Evolutionary conservation across 495 filamentous ascomycete genomes (phyloP).

Genomic region (Penicillium daleae): DNA sequence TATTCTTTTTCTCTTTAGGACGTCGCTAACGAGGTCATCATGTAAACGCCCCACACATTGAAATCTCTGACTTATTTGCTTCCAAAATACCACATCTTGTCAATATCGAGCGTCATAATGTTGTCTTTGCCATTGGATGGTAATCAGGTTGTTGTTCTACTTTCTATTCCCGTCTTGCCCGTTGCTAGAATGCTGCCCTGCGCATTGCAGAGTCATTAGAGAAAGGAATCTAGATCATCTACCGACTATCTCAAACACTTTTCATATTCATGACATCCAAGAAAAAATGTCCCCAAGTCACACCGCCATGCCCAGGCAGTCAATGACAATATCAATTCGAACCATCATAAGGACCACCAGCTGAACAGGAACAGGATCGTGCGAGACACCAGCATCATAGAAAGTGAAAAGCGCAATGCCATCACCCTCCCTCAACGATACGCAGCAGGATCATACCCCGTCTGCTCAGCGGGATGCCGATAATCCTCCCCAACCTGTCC

Average conservation of each 20-base stretch:
- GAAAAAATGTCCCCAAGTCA: conserved; percentile 5
- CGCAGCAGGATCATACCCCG: conserved; percentile 41
- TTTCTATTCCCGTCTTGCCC: conserved; percentile 2
- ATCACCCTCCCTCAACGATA: conserved; percentile 31
- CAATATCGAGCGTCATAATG: conserved; percentile 31
- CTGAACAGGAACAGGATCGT: conserved; percentile 14
- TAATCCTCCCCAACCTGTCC: conserved; percentile 28
- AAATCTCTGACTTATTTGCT: conserved; percentile 24
- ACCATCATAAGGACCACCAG: conserved; percentile 47
- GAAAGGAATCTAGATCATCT: conserved; percentile 22
- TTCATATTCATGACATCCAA: conserved; percentile 11
- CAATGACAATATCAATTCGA: background rate
- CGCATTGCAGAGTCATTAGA: conserved; percentile 13
- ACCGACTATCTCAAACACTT: conserved; percentile 8
- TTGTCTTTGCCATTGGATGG: conserved; percentile 26
- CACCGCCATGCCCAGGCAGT: conserved; percentile 15
- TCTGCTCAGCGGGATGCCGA: conserved; percentile 30
- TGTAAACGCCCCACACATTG: conserved; percentile 59
- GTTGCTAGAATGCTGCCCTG: conserved; percentile 15
- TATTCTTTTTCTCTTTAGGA: conserved; percentile 56
- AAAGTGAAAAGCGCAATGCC: background rate
- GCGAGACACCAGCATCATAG: background rate
- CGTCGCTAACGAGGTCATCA: conserved; percentile 94
- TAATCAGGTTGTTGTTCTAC: conserved; percentile 19
- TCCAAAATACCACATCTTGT: conserved; percentile 31